These are phyloP conservation scores for Mycena latifolia DNA, from an alignment of 768 basidiomycete species.

Conservation along the genomic window DNA sequence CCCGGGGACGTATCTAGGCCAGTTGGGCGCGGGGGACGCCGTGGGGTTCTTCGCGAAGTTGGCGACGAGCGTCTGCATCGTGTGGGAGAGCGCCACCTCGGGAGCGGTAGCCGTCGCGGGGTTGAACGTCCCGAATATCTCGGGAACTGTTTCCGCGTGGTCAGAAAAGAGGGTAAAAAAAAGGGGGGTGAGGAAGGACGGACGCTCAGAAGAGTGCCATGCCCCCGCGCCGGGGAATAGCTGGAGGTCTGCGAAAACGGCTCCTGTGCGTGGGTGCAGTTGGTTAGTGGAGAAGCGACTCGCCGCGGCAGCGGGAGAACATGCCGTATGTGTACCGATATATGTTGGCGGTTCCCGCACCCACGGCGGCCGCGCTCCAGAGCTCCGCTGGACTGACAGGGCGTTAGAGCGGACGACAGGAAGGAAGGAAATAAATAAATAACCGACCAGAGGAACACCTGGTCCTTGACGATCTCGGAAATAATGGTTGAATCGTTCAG, in stretches of 20 bases:
- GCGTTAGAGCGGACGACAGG: neutral
- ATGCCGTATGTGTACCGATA: conserved; percentile 5
- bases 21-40: conserved; percentile 31
- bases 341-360: neutral
- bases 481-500: conserved; percentile 36
- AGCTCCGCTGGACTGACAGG: neutral
- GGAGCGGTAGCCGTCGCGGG: conserved; percentile 36
- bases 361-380: neutral
- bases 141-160: too few relatives aligned
- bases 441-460: conserved; percentile 28
- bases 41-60: conserved; percentile 38
- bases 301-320: neutral
- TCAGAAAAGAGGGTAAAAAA: too few relatives aligned
- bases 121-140: conserved; percentile 44
- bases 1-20: conserved; percentile 36
- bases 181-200: neutral
- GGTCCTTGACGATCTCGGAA: conserved; percentile 30
- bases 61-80: conserved; percentile 35
- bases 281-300: too few relatives aligned
- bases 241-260: conserved; percentile 37
- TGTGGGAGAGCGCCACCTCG: conserved; percentile 38
- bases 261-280: conserved; percentile 4
- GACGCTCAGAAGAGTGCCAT: conserved; percentile 37
- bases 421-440: neutral
- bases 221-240: conserved; percentile 38